phyloP scores from a whole-genome alignment of 2,329 filamentous ascomycete genomes.

The Ophiostoma montium region DNA sequence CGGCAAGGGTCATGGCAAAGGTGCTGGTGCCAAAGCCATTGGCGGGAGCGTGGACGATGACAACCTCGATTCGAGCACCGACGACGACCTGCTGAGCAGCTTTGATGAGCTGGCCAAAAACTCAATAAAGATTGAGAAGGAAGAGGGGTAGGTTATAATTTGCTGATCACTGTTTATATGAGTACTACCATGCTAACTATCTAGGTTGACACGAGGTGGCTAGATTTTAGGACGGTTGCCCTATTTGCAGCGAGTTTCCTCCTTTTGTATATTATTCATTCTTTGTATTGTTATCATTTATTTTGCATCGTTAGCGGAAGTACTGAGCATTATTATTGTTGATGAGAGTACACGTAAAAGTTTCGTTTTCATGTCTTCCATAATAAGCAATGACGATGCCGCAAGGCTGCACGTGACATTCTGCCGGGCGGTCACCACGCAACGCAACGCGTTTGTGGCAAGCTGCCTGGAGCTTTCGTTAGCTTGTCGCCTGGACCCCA shows the following conservation, averaged over 20 bases:
- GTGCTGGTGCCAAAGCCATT: background rate
- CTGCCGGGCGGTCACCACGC: conserved; percentile 12
- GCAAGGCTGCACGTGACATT: conserved; percentile 9
- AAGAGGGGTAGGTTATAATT: conserved; percentile 15
- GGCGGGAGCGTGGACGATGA: conserved; percentile 12
- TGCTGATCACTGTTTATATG: background rate
- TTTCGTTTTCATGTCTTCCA: too few relatives aligned
- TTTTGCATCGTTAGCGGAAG: too few relatives aligned
- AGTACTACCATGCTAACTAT: background rate
- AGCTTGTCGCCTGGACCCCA: background rate
- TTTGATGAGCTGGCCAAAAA: conserved; percentile 6
- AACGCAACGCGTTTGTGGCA: conserved; percentile 10
- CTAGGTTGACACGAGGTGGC: too few relatives aligned
- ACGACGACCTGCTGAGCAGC: conserved; percentile 3
- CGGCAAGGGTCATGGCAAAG: conserved; percentile 26
- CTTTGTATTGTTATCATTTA: too few relatives aligned
- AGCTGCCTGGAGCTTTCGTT: conserved; percentile 13
- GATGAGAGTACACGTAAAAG: too few relatives aligned
- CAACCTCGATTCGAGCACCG: conserved; percentile 17
- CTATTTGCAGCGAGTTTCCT: too few relatives aligned
- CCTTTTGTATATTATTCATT: too few relatives aligned
- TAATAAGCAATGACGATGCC: background rate
- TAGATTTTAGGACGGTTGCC: too few relatives aligned
- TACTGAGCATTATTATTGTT: too few relatives aligned
- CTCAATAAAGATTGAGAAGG: conserved; percentile 10